A percentile compares a stretch with the other conserved stretches of the same genome.
Evolutionary conservation across 257 asterid genomes (phyloP).

Genomic region (Mentha longifolia): DNA sequence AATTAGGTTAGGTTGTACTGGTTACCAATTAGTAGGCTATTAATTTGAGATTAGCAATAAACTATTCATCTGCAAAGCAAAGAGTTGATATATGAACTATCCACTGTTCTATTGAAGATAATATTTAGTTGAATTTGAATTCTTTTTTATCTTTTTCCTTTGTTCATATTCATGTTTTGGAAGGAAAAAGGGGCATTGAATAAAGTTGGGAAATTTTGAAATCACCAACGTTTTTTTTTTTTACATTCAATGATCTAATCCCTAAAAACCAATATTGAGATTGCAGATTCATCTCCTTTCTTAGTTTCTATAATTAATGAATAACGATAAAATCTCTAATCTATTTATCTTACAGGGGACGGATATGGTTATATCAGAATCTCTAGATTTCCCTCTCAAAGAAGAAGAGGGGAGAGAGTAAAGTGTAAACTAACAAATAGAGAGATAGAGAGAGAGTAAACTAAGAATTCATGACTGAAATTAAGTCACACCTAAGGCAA

Average conservation of each 20-base stretch:
- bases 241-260: no score
- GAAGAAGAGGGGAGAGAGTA: no score
- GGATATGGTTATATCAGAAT: not conserved
- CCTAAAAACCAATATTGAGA: not conserved
- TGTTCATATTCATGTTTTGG: not conserved
- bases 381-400: not conserved
- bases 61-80: not conserved
- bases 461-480: no score
- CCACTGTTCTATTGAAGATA: no score
- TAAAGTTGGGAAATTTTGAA: not conserved
- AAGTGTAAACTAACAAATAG: no score
- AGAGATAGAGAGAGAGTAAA: not conserved
- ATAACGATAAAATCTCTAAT: no score
- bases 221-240: no score
- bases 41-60: not conserved
- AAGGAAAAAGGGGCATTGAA: not conserved
- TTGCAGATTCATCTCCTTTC: no score
- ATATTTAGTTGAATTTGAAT: not conserved
- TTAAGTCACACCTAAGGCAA: not conserved
- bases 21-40: conserved; percentile 3
- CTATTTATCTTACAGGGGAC: no score
- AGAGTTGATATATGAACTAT: no score
- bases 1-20: conserved; percentile 21
- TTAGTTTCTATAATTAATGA: no score
- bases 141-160: not conserved